Conservation (phyloP, 129 eudicot genomes). For the Lactuca sativa region DNA sequence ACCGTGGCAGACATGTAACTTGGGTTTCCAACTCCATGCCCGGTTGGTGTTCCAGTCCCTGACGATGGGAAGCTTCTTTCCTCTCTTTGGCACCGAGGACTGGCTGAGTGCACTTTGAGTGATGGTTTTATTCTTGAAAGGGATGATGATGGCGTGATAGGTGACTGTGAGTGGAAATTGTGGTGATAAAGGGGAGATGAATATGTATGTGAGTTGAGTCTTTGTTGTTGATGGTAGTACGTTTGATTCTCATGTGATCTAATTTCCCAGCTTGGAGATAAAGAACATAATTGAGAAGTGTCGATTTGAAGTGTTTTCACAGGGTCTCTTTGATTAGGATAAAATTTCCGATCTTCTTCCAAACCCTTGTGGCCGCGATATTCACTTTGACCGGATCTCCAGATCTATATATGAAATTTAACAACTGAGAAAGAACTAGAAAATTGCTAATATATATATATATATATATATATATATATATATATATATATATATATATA, state of each 20-base stretch:
- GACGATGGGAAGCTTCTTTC: not conserved
- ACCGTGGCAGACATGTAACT: constrained; percentile 65
- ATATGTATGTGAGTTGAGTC: not conserved
- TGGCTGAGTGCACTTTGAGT: constrained; percentile 28
- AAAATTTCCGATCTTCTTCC: not conserved
- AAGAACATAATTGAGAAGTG: not conserved
- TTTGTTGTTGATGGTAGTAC: not conserved
- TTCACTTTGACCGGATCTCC: not conserved
- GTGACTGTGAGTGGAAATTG: not conserved
- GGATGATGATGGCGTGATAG: constrained; percentile 18
- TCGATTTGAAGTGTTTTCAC: not conserved
- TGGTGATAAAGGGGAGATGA: constrained; percentile 11
- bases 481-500: too few relatives aligned
- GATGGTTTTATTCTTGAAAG: constrained; percentile 24
- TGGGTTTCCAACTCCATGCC: constrained; percentile 27
- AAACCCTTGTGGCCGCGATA: not conserved
- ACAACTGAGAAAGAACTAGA: too few relatives aligned
- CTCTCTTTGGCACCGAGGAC: constrained; percentile 31
- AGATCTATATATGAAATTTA: not conserved
- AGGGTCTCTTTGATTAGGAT: not conserved
- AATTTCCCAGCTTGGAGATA: not conserved
- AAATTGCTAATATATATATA: too few relatives aligned
- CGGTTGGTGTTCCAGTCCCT: too few relatives aligned
- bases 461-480: too few relatives aligned
- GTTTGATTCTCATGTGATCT: not conserved